Base-by-base conservation (phyloP, 2,329 filamentous ascomycete species). In the Diaporthe australafricana region DNA sequence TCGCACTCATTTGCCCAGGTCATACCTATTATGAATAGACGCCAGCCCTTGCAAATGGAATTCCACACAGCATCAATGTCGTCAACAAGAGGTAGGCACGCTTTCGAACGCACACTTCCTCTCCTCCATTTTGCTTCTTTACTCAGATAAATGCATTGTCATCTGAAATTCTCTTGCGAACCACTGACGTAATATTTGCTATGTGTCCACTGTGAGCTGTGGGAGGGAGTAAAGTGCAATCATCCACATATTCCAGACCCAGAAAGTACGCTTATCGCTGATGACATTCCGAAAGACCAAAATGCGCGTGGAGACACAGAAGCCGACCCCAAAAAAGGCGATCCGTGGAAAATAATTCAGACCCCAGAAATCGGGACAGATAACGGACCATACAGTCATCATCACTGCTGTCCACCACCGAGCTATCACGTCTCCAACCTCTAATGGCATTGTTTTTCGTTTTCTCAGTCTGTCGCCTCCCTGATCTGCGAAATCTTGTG, bases 211-310 rank as follows among this genome's bases (percentile, higher is more conserved):
- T n/a, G n/a, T 35, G 5, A 35, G 9, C 9, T 35, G 32, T 35
- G 62, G 62, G 9, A 66, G 48, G 5, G 38, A 30, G 47, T 66
- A 66, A n/a, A 66, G 27, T 17, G 27, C 16, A 2, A 75, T 63
- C 42, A 78, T 75, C 77, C 77, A 79, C 7, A 76, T 27, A 53
- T 77, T 78, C 77, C 77, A 79, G 3, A 77, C 9, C 48, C 60
- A 50, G 66, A 75, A 78, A 11, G 77, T 78, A 32, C 30, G 38
- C 50, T 72, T 74, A 55, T 79, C 77, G 14, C 32, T 70, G 6
- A 48, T 47, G 27, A 75, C 71, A 11, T 20, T 45, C n/a, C 74
- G 50, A 42, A 65, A 62, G 12, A 55, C 5, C 32, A 77, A n/a
- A 1, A 70, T 74, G n/a, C 77, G 67, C 38, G 60, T 14, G 2